Evolutionary conservation across 331 rosid species (phyloP).

Genomic region (Ulmus americana): DNA sequence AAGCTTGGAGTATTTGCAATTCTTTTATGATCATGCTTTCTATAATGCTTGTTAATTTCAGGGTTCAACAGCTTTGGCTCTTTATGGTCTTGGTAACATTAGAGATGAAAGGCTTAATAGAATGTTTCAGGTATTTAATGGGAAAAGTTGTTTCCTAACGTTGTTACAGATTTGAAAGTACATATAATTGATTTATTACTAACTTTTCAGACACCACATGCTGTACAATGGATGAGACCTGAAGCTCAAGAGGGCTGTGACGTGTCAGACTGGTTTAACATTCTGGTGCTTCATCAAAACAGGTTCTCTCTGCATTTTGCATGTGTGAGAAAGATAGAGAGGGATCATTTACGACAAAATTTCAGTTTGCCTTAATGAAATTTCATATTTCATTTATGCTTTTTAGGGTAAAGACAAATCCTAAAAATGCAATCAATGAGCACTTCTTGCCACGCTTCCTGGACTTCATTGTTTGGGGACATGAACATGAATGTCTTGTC

Average conservation of each 20-base stretch:
- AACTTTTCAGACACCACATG: constrained; percentile 82
- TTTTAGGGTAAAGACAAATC: constrained; percentile 90
- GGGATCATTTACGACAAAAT: not conserved
- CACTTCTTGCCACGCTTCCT: constrained; percentile 88
- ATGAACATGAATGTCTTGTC: constrained; percentile 92
- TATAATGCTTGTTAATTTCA: constrained; percentile 31
- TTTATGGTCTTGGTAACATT: constrained; percentile 88
- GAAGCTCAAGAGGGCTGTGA: constrained; percentile 81
- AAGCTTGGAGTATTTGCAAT: constrained; percentile 11
- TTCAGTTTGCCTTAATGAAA: not conserved
- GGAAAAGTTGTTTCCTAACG: constrained; percentile 10
- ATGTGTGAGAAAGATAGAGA: not conserved
- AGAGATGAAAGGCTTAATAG: constrained; percentile 93
- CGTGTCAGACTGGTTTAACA: constrained; percentile 93
- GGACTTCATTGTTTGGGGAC: constrained; percentile 98
- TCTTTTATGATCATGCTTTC: not conserved
- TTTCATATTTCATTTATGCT: not conserved
- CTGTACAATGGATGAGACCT: constrained; percentile 98
- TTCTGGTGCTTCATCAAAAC: constrained; percentile 96
- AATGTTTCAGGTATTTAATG: constrained; percentile 74
- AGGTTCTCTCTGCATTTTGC: constrained; percentile 37
- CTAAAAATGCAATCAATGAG: constrained; percentile 97
- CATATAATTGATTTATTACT: constrained; percentile 14
- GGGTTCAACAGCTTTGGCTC: constrained; percentile 87
- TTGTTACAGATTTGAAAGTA: constrained; percentile 17